A percentile compares a stretch with the other conserved stretches of the same genome.
Evolutionary conservation across 106 monocot species (phyloP).

Genomic region (Dendrobium officinale): DNA sequence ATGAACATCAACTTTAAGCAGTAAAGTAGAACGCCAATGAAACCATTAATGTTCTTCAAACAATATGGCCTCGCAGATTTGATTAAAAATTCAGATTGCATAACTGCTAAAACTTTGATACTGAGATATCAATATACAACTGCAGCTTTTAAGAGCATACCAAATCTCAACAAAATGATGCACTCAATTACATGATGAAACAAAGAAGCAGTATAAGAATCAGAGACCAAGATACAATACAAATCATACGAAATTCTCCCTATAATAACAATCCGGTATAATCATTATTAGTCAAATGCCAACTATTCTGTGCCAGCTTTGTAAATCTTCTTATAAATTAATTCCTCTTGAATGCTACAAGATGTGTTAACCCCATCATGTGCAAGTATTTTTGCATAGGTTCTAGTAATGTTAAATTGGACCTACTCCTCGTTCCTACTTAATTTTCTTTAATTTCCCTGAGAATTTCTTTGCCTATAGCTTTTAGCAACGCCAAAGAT

Average conservation of each 20-base stretch:
- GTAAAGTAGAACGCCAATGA: not conserved
- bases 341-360: not conserved
- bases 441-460: not conserved
- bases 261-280: not conserved
- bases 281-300: not conserved
- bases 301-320: not conserved
- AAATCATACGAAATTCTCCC: not conserved
- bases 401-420: not conserved
- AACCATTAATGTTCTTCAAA: not conserved
- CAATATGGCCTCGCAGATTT: not conserved
- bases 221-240: not conserved
- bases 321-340: not conserved
- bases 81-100: not conserved
- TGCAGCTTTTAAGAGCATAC: not conserved
- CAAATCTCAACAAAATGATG: constrained; percentile 1
- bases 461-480: not conserved
- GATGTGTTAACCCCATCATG: not conserved
- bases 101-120: not conserved
- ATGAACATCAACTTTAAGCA: not conserved
- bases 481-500: not conserved
- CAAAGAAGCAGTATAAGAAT: not conserved
- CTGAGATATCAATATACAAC: not conserved
- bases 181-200: not conserved
- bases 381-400: not conserved
- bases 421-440: not conserved